phyloP scores from a whole-genome alignment of 306 rosid genomes.

The Nissolia schottii region DNA sequence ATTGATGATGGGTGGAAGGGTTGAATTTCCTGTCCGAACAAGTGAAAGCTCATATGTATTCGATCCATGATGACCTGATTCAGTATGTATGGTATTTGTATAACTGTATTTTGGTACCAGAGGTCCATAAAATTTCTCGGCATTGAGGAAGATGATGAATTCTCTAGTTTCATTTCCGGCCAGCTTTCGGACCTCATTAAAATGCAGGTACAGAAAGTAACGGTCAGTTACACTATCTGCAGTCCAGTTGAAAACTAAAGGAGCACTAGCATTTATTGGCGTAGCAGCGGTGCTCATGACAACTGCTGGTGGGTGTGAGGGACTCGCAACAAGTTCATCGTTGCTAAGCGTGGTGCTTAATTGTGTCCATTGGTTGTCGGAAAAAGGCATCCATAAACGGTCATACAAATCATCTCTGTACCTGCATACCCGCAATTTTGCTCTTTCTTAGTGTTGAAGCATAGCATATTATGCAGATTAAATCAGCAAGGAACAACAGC shows the following conservation, averaged over 20 bases:
- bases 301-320: constrained; percentile 16
- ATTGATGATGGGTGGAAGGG: constrained; percentile 42
- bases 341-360: constrained; percentile 1
- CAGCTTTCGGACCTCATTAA: constrained; percentile 24
- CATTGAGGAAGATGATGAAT: constrained; percentile 24
- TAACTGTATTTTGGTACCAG: background rate
- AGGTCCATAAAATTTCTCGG: background rate
- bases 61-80: background rate
- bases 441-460: background rate
- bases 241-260: background rate
- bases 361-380: background rate
- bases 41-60: background rate
- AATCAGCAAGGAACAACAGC: too few relatives aligned
- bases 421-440: constrained; percentile 19
- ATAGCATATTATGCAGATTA: too few relatives aligned
- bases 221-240: background rate
- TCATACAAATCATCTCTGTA: constrained; percentile 37
- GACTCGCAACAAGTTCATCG: background rate
- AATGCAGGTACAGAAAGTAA: constrained; percentile 21
- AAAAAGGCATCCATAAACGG: background rate
- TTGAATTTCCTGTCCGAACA: constrained; percentile 1
- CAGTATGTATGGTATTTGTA: background rate
- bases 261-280: background rate
- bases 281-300: constrained; percentile 37
- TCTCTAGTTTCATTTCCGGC: constrained; percentile 25